Base-by-base conservation (phyloP, 1,139 yeast genomes). In the Pichia sp. region DNA sequence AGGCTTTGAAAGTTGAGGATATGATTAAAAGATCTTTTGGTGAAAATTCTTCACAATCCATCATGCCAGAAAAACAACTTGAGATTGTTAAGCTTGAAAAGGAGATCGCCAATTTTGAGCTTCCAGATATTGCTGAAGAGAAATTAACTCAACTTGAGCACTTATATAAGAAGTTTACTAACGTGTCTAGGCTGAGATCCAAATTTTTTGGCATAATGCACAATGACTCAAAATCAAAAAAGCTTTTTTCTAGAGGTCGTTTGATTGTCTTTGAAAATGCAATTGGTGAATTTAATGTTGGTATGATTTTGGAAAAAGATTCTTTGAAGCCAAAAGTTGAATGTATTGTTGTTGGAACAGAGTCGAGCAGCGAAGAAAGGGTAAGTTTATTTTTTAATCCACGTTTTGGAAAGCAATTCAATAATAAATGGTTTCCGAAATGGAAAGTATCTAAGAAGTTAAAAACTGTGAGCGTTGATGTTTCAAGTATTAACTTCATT, bases 1-100 rank as follows among this genome's bases (percentile, higher is more conserved):
- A 91, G 58, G 97, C 98, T 0, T 67, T 91, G 46, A 75, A 83
- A 54, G 97, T 93, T 14, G 98, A 91, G 58, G 98, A 93, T 59
- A 91, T 91, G 96, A 89, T 91, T 51, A 89, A 89, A 57, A 84
- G 93, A 51, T 86, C 96, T 0, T 91, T 91, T 60, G 79, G 95
- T 63, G 99, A 91, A 59, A 89, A 91, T 56, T 73, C 89, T 0
- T 73, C 91, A 1, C 97, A 91, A 56, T 78, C 86, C 0, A 63
- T 89, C 52, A 66, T 88, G 39, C 97, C 97, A 0, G 95, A 88
- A 51, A 93, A 85, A 55, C 84, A 86, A 58, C 71, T 72, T 55
- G 72, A 73, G 49, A 77, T 85, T 28, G 71, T 74, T 34, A 61
- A 63, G 36, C 66, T 81, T 33, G 72, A 75, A 35, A 68, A 64